Conservation (phyloP, 1,284 basidiomycete genomes). For the Cryptococcus neoformans region DNA sequence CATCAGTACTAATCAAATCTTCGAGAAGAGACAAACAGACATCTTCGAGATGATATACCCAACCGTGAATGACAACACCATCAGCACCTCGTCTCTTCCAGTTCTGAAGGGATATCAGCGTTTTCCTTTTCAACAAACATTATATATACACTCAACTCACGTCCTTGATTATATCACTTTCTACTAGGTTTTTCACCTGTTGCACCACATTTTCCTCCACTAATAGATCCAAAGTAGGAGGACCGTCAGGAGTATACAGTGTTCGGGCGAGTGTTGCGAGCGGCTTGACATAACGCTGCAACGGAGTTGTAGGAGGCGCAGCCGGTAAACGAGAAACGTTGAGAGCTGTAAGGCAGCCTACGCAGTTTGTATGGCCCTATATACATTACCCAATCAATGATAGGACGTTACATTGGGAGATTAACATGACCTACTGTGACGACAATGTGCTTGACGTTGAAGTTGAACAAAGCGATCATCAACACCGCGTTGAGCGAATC, state of each 20-base stretch:
- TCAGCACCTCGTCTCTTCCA: constrained; percentile 39
- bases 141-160: constrained; percentile 12
- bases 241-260: constrained; percentile 33
- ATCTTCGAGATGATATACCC: constrained; percentile 49
- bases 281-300: constrained; percentile 43
- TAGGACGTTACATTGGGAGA: neutral
- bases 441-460: constrained; percentile 48
- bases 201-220: constrained; percentile 43
- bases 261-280: constrained; percentile 35
- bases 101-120: constrained; percentile 21
- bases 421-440: constrained; percentile 31
- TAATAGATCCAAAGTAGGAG: constrained; percentile 40
- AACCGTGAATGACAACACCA: constrained; percentile 44
- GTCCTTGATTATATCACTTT: constrained; percentile 33
- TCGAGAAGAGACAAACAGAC: constrained; percentile 18
- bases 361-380: constrained; percentile 47
- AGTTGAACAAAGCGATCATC: constrained; percentile 45
- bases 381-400: neutral
- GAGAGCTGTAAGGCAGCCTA: constrained; percentile 44
- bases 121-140: neutral
- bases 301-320: constrained; percentile 30
- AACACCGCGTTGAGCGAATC: constrained; percentile 44
- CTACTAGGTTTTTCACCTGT: constrained; percentile 42
- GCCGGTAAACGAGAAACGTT: constrained; percentile 37
- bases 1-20: neutral